These are phyloP conservation scores for Tetrahymena elliotti DNA, from an alignment of 73 alveolate genomes.

Conservation along the genomic window DNA sequence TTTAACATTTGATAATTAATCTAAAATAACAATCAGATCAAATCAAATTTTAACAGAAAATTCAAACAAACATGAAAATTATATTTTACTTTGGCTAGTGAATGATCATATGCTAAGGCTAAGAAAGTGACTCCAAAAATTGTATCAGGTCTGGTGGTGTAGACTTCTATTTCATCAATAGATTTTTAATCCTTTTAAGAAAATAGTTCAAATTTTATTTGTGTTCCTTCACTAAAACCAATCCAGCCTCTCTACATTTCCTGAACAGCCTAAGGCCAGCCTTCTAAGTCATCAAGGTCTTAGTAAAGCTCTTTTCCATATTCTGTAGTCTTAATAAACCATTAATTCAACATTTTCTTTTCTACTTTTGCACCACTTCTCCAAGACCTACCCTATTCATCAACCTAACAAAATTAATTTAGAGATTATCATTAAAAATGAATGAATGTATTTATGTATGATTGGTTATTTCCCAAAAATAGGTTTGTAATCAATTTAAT, in stretches of 20 bases:
- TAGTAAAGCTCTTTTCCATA: conserved; percentile 42
- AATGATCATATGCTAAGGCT: conserved; percentile 48
- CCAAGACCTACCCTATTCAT: conserved; percentile 55
- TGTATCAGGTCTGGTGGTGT: conserved; percentile 56
- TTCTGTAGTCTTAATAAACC: conserved; percentile 54
- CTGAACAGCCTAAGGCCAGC: conserved; percentile 57
- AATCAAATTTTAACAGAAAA: neutral
- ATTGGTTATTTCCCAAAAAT: no score
- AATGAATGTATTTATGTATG: no score
- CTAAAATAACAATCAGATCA: no score
- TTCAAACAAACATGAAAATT: neutral
- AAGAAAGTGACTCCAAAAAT: conserved; percentile 49
- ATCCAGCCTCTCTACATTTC: conserved; percentile 68
- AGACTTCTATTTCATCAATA: conserved; percentile 8
- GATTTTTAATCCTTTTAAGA: neutral
- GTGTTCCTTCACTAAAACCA: conserved; percentile 51
- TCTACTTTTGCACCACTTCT: conserved; percentile 64
- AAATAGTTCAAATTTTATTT: conserved; percentile 14
- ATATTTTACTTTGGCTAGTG: neutral
- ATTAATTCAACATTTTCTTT: conserved; percentile 39
- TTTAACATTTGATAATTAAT: no score
- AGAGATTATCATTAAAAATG: neutral
- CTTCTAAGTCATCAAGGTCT: conserved; percentile 30
- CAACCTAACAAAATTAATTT: neutral
- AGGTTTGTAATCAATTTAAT: no score